These are phyloP conservation scores for Tricharina praecox DNA, from an alignment of 495 filamentous ascomycete genomes.

Conservation along the genomic window DNA sequence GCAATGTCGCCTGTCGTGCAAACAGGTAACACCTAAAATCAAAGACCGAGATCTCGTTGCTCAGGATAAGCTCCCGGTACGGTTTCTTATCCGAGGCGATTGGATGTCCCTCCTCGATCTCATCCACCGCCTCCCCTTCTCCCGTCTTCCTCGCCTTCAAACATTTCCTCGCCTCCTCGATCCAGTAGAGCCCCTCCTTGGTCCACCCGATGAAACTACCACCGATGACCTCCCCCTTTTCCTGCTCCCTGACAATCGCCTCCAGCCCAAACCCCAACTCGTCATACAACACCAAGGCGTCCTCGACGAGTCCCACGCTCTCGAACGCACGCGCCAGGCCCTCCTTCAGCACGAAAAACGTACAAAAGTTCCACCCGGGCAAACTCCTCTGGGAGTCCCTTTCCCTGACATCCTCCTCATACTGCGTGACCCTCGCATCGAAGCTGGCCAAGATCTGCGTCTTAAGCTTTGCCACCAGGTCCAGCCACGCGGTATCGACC, in stretches of 20 bases:
- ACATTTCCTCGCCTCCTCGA: constrained; percentile 22
- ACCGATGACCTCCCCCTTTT: constrained; percentile 24
- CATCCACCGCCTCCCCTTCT: constrained; percentile 13
- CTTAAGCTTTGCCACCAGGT: constrained; percentile 75
- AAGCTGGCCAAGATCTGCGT: constrained; percentile 75
- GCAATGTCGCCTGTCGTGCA: constrained; percentile 65
- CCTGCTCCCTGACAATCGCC: constrained; percentile 59
- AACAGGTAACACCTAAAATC: constrained; percentile 94
- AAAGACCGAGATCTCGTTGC: constrained; percentile 93
- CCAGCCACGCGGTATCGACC: constrained; percentile 55
- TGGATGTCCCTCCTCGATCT: constrained; percentile 38
- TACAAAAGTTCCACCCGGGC: constrained; percentile 98
- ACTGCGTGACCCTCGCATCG: constrained; percentile 76
- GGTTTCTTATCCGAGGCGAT: constrained; percentile 58
- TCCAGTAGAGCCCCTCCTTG: constrained; percentile 25
- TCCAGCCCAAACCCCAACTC: constrained; percentile 77
- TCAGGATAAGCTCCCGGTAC: constrained; percentile 81
- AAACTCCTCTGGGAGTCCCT: constrained; percentile 73
- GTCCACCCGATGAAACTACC: constrained; percentile 25
- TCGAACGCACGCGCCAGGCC: constrained; percentile 86
- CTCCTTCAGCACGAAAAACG: constrained; percentile 94
- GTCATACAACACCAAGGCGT: constrained; percentile 83
- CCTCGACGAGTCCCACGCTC: constrained; percentile 87
- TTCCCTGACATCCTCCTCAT: constrained; percentile 93
- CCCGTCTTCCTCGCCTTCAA: constrained; percentile 12